Evolutionary conservation across 163 green algal species (phyloP).

Genomic region (Chlorella variabilis): DNA sequence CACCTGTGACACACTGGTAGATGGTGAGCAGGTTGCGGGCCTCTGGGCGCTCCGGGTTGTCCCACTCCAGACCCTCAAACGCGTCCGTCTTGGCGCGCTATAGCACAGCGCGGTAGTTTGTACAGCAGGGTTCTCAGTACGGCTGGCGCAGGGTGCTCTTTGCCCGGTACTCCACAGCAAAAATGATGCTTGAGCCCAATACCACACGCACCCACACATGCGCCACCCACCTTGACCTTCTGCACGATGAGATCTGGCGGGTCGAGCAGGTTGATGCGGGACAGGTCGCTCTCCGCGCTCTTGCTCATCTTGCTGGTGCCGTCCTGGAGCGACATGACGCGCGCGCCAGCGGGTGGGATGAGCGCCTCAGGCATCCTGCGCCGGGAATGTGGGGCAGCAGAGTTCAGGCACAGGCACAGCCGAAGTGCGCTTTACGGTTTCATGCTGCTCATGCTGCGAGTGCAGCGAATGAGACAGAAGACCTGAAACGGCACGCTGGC

Average conservation of each 20-base stretch:
- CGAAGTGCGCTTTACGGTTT: no score
- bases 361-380: constrained; percentile 89
- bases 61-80: constrained; percentile 84
- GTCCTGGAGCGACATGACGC: constrained; percentile 95
- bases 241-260: constrained; percentile 74
- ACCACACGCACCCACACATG: no score
- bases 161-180: no score
- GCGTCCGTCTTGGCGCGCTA: constrained; percentile 84
- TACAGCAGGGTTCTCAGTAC: neutral
- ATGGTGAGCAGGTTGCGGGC: constrained; percentile 97
- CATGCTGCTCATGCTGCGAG: no score
- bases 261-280: constrained; percentile 97
- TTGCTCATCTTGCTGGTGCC: constrained; percentile 96
- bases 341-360: constrained; percentile 89
- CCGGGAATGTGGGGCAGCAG: no score
- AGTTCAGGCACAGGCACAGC: no score
- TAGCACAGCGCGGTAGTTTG: neutral
- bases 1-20: constrained; percentile 74
- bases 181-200: no score
- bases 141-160: no score
- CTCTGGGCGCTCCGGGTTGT: constrained; percentile 92
- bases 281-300: constrained; percentile 87
- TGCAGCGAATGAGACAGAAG: no score
- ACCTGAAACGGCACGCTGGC: no score
- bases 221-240: constrained; percentile 84